A percentile compares a stretch with the other conserved stretches of the same genome.
phyloP scores from a whole-genome alignment of 768 basidiomycete species.

The Mycena maculata region DNA sequence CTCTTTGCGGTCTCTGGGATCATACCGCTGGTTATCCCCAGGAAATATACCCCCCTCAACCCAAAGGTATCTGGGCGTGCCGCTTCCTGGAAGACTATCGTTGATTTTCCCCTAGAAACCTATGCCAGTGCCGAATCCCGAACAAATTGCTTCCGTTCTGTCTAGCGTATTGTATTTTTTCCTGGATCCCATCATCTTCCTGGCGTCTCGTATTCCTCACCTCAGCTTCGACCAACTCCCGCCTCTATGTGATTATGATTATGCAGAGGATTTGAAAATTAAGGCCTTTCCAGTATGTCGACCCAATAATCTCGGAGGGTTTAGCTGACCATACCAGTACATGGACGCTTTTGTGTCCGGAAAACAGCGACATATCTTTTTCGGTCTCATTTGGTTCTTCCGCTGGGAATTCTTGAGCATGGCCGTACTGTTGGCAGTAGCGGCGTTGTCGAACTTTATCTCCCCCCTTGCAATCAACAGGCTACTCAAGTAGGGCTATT shows the following conservation, averaged over 20 bases:
- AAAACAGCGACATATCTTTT: conserved; percentile 42
- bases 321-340: neutral
- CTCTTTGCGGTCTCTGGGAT: conserved; percentile 56
- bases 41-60: conserved; percentile 65
- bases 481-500: conserved; percentile 45
- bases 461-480: conserved; percentile 56
- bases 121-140: conserved; percentile 47
- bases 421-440: conserved; percentile 40
- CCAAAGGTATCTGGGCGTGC: conserved; percentile 49
- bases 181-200: conserved; percentile 62
- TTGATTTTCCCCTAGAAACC: conserved; percentile 36
- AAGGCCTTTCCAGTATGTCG: conserved; percentile 45
- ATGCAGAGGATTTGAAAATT: conserved; percentile 36
- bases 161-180: conserved; percentile 60
- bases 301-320: conserved; percentile 26
- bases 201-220: conserved; percentile 56
- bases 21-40: conserved; percentile 64
- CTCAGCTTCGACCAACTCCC: conserved; percentile 65
- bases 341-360: conserved; percentile 19
- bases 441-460: conserved; percentile 43
- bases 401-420: conserved; percentile 39
- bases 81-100: neutral
- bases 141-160: conserved; percentile 62
- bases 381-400: conserved; percentile 55
- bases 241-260: conserved; percentile 71